Evolutionary conservation across 257 asterid species (phyloP).

Genomic region (Paraleonurus japonicus): DNA sequence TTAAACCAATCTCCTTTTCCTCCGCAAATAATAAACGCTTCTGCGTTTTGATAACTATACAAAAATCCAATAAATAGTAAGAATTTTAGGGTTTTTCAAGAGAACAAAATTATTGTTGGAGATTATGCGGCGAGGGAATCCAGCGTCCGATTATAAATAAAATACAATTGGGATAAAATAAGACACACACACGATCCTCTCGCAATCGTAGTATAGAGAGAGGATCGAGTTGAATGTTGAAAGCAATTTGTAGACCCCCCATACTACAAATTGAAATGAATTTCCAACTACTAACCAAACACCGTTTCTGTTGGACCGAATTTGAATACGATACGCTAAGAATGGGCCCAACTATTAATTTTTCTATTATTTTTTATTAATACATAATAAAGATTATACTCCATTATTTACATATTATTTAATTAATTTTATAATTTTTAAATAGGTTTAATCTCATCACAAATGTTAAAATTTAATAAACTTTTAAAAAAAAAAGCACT

Average conservation of each 20-base stretch:
- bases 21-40: neutral
- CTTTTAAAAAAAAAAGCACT: no score
- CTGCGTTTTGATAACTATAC: neutral
- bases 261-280: neutral
- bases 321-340: slow-evolving; percentile 32
- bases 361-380: no score
- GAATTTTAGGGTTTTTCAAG: slow-evolving; percentile 20
- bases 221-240: slow-evolving; percentile 16
- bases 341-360: slow-evolving; percentile 29
- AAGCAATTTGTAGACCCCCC: neutral
- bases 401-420: no score
- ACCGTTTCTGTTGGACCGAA: neutral
- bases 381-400: no score
- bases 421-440: no score
- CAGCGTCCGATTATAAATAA: slow-evolving; percentile 7
- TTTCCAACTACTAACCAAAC: neutral
- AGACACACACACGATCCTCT: neutral
- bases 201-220: neutral
- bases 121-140: slow-evolving; percentile 35
- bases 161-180: slow-evolving; percentile 11
- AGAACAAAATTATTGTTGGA: neutral
- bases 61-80: slow-evolving; percentile 11
- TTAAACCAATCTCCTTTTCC: slow-evolving; percentile 20
- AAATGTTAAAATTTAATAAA: no score
- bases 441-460: no score